Evolutionary conservation across 148 eudicot species (phyloP).

Genomic region (Nepenthes gracilis): DNA sequence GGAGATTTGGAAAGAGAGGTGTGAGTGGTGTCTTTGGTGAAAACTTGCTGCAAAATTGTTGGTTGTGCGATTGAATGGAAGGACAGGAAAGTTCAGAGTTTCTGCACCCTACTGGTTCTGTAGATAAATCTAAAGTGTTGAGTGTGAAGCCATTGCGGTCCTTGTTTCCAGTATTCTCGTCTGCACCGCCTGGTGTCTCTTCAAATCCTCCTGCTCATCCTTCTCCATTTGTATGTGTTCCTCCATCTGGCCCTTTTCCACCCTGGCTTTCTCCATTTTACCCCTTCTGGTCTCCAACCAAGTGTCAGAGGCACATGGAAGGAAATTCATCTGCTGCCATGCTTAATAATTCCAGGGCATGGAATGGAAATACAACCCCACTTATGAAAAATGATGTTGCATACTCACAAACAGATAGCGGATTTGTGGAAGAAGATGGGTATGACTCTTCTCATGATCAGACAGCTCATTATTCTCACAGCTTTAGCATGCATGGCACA

Average conservation of each 20-base stretch:
- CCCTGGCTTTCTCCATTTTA: conserved; percentile 40
- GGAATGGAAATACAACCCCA: background rate
- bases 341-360: background rate
- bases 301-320: conserved; percentile 7
- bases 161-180: conserved; percentile 48
- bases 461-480: too few relatives aligned
- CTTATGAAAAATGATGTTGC: background rate
- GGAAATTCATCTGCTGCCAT: background rate
- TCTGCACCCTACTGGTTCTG: background rate
- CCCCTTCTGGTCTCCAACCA: conserved; percentile 24
- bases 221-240: conserved; percentile 40
- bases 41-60: too few relatives aligned
- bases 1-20: too few relatives aligned
- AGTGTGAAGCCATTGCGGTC: conserved; percentile 54
- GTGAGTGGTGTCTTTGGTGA: too few relatives aligned
- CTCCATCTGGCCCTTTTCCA: conserved; percentile 47
- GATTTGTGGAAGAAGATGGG: too few relatives aligned
- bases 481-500: too few relatives aligned
- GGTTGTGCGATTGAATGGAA: too few relatives aligned
- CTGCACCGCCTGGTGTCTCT: conserved; percentile 10
- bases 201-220: conserved; percentile 17
- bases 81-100: too few relatives aligned
- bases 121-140: conserved; percentile 55
- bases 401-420: too few relatives aligned
- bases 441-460: too few relatives aligned